phyloP scores from a whole-genome alignment of 2,329 filamentous ascomycete genomes.

The Ramularia endophylla region DNA sequence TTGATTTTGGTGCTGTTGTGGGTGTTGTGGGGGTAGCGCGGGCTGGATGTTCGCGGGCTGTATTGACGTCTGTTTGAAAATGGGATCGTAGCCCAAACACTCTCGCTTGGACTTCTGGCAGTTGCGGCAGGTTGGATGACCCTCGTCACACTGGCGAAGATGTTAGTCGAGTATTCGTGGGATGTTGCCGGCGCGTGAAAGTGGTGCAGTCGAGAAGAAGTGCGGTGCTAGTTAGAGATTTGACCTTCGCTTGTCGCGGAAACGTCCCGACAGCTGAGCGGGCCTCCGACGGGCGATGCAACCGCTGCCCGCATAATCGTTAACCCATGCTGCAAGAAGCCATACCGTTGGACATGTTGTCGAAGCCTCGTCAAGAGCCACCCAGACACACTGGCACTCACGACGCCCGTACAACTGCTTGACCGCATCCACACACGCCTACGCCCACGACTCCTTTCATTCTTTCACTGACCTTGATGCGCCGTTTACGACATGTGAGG shows the following conservation, averaged over 20 bases:
- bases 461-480: constrained; percentile 63
- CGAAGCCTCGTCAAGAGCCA: not conserved
- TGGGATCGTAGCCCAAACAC: constrained; percentile 79
- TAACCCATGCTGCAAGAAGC: too few species aligned
- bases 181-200: constrained; percentile 13
- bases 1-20: constrained; percentile 14
- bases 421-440: not conserved
- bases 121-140: constrained; percentile 84
- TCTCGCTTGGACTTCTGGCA: constrained; percentile 86
- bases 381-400: not conserved
- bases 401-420: not conserved
- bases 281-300: too few species aligned
- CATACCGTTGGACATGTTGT: not conserved
- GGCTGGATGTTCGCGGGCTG: constrained; percentile 68
- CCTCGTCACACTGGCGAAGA: constrained; percentile 77
- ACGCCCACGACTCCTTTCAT: too few species aligned
- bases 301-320: not conserved
- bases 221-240: not conserved
- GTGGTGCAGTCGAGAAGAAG: constrained; percentile 1
- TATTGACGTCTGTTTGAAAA: constrained; percentile 65
- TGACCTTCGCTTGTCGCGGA: not conserved
- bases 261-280: not conserved
- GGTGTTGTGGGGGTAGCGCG: constrained; percentile 43
- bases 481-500: constrained; percentile 50
- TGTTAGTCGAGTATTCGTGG: too few species aligned